Evolutionary conservation across 2,329 filamentous ascomycete species (phyloP).

Genomic region (Orbilia ellipsospora): DNA sequence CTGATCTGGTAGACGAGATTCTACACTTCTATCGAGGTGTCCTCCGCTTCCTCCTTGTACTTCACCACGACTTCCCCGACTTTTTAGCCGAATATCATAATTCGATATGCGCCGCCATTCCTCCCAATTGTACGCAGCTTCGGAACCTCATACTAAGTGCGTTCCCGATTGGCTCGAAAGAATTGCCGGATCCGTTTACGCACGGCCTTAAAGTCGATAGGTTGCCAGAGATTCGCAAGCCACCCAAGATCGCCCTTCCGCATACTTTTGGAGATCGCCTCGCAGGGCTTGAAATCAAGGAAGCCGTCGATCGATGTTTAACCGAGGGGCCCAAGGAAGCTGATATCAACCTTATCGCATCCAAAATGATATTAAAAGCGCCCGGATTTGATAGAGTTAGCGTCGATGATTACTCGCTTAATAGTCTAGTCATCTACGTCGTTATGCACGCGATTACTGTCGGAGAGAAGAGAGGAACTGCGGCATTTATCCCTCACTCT

Average conservation of each 20-base stretch:
- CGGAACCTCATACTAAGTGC: constrained; percentile 89
- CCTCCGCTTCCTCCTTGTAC: constrained; percentile 81
- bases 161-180: constrained; percentile 75
- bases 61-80: constrained; percentile 95
- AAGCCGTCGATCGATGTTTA: constrained; percentile 67
- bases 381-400: constrained; percentile 67
- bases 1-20: constrained; percentile 66
- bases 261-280: constrained; percentile 61
- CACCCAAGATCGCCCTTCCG: constrained; percentile 74
- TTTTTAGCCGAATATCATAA: constrained; percentile 90
- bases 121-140: constrained; percentile 84
- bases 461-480: constrained; percentile 69
- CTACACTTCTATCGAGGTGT: constrained; percentile 78
- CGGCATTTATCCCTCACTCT: constrained; percentile 73
- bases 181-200: constrained; percentile 78
- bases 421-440: constrained; percentile 85
- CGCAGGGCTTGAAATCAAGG: constrained; percentile 67
- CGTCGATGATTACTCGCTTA: constrained; percentile 72
- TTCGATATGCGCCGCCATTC: constrained; percentile 81
- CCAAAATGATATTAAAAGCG: constrained; percentile 63
- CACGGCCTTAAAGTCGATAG: constrained; percentile 80
- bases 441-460: constrained; percentile 76
- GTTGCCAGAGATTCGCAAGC: constrained; percentile 77
- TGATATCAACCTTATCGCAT: constrained; percentile 44
- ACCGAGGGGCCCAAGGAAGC: constrained; percentile 71